Percentiles rank a stretch among this genome's conserved stretches.
phyloP scores from a whole-genome alignment of 768 basidiomycete genomes.

The Russula olivacea region DNA sequence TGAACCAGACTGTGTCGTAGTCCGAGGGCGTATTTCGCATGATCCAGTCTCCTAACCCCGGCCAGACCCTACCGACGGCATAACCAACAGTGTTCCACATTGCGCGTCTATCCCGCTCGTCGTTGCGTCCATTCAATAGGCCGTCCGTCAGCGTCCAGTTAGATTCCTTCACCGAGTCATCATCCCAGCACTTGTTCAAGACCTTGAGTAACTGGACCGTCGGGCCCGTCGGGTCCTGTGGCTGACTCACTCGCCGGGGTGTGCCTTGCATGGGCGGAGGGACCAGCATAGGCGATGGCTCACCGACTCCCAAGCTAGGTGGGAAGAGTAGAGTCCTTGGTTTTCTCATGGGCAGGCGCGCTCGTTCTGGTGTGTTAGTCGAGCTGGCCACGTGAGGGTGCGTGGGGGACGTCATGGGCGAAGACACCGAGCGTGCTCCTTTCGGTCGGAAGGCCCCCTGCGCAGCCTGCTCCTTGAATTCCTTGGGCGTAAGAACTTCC shows the following conservation, averaged over 20 bases:
- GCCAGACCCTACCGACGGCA: neutral
- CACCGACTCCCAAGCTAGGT: neutral
- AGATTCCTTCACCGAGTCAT: neutral
- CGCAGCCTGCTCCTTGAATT: too few species aligned
- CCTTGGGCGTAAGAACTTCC: too few species aligned
- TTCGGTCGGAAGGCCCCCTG: too few species aligned
- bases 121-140: neutral
- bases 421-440: too few species aligned
- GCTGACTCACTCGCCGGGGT: neutral
- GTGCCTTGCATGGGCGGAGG: neutral
- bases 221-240: neutral
- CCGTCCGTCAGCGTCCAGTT: neutral
- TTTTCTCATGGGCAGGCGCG: neutral
- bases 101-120: neutral
- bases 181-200: constrained; percentile 1
- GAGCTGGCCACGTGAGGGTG: too few species aligned
- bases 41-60: constrained; percentile 1
- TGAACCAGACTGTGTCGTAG: neutral
- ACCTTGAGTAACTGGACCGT: neutral
- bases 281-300: neutral
- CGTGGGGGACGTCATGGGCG: too few species aligned
- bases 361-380: neutral
- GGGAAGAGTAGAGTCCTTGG: neutral
- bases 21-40: neutral
- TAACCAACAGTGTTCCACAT: neutral